Conservation (phyloP, 805 yeast species). For the Ogataea methylovora region DNA sequence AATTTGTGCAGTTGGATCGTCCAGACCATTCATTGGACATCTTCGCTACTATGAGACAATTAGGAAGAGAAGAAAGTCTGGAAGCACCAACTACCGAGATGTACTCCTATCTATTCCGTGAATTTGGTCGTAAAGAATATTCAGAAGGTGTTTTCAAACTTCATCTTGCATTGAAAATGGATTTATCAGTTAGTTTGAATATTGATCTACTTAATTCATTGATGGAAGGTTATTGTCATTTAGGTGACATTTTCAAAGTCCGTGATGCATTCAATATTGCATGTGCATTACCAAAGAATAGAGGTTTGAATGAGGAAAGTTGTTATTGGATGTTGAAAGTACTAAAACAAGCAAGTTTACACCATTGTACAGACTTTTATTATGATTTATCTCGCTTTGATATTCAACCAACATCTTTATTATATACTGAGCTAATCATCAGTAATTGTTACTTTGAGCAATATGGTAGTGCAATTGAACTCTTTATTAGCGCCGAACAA, state of each 20-base stretch:
- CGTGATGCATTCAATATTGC: conserved; percentile 56
- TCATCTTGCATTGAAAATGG: conserved; percentile 59
- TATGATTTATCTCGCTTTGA: conserved; percentile 45
- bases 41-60: conserved; percentile 51
- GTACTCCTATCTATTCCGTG: conserved; percentile 51
- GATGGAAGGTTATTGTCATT: conserved; percentile 54
- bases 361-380: conserved; percentile 57
- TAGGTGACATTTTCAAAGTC: conserved; percentile 49
- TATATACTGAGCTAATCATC: conserved; percentile 53
- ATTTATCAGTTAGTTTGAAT: conserved; percentile 46
- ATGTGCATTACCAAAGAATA: conserved; percentile 39
- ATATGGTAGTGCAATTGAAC: conserved; percentile 45
- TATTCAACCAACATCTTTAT: conserved; percentile 42
- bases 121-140: conserved; percentile 51
- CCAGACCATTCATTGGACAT: conserved; percentile 57
- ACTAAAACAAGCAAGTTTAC: conserved; percentile 43
- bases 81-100: conserved; percentile 47
- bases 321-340: conserved; percentile 61
- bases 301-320: conserved; percentile 56
- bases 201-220: conserved; percentile 52
- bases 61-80: conserved; percentile 45
- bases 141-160: conserved; percentile 60
- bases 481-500: conserved; percentile 40
- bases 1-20: conserved; percentile 44
- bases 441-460: conserved; percentile 66